Conservation (phyloP, 2,329 filamentous ascomycete genomes). For the Seiridium unicorne region DNA sequence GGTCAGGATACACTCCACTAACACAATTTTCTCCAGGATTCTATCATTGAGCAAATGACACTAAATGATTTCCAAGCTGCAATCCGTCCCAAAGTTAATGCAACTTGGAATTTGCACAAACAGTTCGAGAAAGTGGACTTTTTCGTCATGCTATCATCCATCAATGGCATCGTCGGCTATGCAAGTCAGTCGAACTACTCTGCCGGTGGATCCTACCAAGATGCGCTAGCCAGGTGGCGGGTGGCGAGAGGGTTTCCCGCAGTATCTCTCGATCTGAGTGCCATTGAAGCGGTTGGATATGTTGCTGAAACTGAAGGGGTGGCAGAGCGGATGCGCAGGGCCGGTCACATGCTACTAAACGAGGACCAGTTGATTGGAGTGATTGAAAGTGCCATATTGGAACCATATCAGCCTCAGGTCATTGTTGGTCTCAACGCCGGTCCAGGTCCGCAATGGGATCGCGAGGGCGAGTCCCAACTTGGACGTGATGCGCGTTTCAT, state of each 20-base stretch:
- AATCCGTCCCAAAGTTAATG: constrained; percentile 12
- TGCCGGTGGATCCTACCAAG: background rate
- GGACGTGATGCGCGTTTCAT: constrained; percentile 9
- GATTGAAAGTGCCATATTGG: constrained; percentile 3
- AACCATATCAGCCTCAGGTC: background rate
- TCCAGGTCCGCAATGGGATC: background rate
- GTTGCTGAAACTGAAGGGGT: background rate
- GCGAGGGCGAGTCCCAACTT: background rate
- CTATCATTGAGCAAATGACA: constrained; percentile 15
- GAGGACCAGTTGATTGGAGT: constrained; percentile 2
- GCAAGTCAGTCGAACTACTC: constrained; percentile 5
- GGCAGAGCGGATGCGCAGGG: background rate
- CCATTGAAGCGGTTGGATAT: background rate
- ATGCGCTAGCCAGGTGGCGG: background rate
- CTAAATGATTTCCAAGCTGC: constrained; percentile 6
- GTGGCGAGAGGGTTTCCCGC: background rate
- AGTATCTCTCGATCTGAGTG: background rate
- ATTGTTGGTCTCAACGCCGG: background rate
- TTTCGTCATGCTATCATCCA: constrained; percentile 39
- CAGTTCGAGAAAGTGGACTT: constrained; percentile 24
- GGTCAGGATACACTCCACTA: background rate
- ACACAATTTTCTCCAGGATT: constrained; percentile 5
- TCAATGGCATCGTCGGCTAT: constrained; percentile 32
- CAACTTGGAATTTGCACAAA: constrained; percentile 20
- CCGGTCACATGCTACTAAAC: background rate